phyloP scores from a whole-genome alignment of 169 alveolate species.

The Eimeria tenella region DNA sequence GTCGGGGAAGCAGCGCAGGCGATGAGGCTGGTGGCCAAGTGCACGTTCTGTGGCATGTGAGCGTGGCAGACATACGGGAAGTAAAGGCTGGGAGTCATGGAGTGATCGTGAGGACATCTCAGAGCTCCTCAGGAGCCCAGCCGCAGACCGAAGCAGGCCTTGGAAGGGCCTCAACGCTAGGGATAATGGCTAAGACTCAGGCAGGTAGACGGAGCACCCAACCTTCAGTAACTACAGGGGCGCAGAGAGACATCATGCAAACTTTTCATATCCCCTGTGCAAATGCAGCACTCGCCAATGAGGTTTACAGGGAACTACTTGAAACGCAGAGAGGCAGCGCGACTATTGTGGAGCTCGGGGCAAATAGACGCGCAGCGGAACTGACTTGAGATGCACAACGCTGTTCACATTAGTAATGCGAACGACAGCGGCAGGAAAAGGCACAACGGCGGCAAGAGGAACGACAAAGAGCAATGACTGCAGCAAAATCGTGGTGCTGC shows the following conservation, averaged over 20 bases:
- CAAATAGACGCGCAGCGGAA: background rate
- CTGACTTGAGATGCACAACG: background rate
- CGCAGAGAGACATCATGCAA: conserved; percentile 1
- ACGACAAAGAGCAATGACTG: background rate
- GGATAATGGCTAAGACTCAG: background rate
- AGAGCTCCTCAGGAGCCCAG: background rate
- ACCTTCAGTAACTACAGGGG: background rate
- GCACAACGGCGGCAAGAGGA: background rate
- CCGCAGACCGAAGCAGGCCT: background rate
- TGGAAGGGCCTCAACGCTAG: conserved; percentile 7
- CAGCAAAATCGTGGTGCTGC: background rate
- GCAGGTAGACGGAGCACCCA: background rate
- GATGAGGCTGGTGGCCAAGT: background rate
- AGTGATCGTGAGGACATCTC: background rate
- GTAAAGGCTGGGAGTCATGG: conserved; percentile 30
- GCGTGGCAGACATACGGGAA: conserved; percentile 36
- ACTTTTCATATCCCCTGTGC: conserved; percentile 68
- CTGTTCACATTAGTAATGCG: background rate
- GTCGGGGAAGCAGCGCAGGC: conserved; percentile 5
- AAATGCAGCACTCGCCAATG: conserved; percentile 31
- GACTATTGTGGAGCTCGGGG: conserved; percentile 65
- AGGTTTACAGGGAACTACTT: conserved; percentile 69
- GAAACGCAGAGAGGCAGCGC: conserved; percentile 67
- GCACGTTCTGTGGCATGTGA: conserved; percentile 60
- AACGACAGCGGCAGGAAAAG: background rate